These are phyloP conservation scores for Ogataea kodamae DNA, from an alignment of 805 yeast genomes.

Conservation along the genomic window DNA sequence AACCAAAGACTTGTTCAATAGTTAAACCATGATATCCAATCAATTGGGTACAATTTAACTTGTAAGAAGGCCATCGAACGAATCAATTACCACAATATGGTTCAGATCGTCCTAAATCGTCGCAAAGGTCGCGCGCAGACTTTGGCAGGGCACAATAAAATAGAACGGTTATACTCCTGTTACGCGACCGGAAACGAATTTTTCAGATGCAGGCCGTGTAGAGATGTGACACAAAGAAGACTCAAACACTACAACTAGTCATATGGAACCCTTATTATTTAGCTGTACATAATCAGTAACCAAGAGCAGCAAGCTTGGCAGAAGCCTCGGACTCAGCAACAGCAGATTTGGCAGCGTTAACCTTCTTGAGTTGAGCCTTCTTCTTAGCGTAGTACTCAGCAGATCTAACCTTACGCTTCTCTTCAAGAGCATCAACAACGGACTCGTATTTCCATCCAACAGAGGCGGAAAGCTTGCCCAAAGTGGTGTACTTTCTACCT, in stretches of 20 bases:
- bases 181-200: neutral
- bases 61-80: no score
- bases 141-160: no score
- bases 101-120: no score
- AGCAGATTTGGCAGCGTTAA: conserved; percentile 78
- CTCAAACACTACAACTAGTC: conserved; percentile 4
- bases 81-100: no score
- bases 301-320: conserved; percentile 91
- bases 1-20: no score
- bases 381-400: conserved; percentile 99
- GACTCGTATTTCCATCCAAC: conserved; percentile 99
- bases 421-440: conserved; percentile 95
- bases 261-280: conserved; percentile 21
- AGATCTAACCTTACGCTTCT: conserved; percentile 98
- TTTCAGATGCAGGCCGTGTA: conserved; percentile 2
- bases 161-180: no score
- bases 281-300: conserved; percentile 67
- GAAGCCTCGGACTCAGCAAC: conserved; percentile 89
- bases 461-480: conserved; percentile 91
- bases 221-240: conserved; percentile 1
- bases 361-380: conserved; percentile 93
- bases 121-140: no score
- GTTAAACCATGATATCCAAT: no score
- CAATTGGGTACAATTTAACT: no score
- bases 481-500: conserved; percentile 99